Evolutionary conservation across 129 eudicot species (phyloP).

Genomic region (Saposhnikovia divaricata): DNA sequence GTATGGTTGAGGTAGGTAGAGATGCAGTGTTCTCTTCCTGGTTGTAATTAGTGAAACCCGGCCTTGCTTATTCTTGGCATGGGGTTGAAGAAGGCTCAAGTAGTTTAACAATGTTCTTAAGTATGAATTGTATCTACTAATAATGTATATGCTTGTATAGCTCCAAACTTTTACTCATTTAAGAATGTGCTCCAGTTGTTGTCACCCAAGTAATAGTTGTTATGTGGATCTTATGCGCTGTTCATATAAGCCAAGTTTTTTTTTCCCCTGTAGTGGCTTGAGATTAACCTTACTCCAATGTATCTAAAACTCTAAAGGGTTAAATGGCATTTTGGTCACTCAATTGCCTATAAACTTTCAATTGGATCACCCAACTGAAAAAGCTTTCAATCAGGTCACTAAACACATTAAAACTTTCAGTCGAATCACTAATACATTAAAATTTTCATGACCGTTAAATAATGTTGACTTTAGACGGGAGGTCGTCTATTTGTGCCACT

Average conservation of each 20-base stretch:
- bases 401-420: no score
- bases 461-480: no score
- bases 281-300: not conserved
- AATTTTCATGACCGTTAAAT: no score
- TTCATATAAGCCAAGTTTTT: not conserved
- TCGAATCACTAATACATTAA: no score
- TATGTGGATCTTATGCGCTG: not conserved
- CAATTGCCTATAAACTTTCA: no score
- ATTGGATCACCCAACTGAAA: no score
- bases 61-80: slow-evolving; percentile 12
- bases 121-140: slow-evolving; percentile 2
- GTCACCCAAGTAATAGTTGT: not conserved
- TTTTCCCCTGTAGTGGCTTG: no score
- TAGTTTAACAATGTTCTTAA: not conserved
- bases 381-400: no score
- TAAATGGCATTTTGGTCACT: no score
- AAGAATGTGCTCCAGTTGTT: not conserved
- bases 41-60: slow-evolving; percentile 8
- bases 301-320: not conserved
- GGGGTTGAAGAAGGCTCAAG: slow-evolving; percentile 16
- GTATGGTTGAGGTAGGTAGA: not conserved
- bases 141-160: slow-evolving; percentile 20
- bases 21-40: not conserved
- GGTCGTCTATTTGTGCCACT: no score
- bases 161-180: not conserved